Conservation (phyloP, 75 land plant species). For the Cunninghamia lanceolata region DNA sequence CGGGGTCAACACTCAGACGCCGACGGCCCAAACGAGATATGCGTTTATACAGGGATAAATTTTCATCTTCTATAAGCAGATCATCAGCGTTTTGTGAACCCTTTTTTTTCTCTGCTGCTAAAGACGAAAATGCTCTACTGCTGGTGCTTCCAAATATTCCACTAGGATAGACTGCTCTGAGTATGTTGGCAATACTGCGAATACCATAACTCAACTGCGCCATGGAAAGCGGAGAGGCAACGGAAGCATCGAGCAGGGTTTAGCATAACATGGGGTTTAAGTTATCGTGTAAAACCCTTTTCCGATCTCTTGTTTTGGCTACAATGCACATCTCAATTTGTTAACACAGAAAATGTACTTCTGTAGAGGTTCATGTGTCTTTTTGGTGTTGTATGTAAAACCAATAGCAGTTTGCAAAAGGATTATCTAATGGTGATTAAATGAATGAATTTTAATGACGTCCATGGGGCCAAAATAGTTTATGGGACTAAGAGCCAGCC, state of each 20-base stretch:
- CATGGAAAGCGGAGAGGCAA: background rate
- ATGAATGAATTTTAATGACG: too few species aligned
- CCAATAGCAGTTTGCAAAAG: too few species aligned
- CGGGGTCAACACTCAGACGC: background rate
- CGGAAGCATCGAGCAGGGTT: background rate
- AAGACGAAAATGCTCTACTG: background rate
- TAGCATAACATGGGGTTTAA: background rate
- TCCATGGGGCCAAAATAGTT: too few species aligned
- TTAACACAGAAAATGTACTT: too few species aligned
- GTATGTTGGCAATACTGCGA: background rate
- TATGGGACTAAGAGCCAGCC: too few species aligned
- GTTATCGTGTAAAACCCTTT: background rate
- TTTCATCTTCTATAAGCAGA: background rate
- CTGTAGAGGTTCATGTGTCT: too few species aligned
- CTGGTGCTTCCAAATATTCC: background rate
- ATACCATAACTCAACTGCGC: background rate
- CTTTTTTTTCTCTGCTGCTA: background rate
- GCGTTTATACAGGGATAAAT: background rate
- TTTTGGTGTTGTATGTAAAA: too few species aligned
- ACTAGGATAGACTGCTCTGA: background rate
- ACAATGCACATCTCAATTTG: background rate
- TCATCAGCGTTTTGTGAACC: background rate
- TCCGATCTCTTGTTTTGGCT: background rate
- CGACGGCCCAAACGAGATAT: background rate
- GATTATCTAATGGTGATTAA: too few species aligned